Conservation (phyloP, 169 alveolate genomes). For the Plasmodium reichenowi region DNA sequence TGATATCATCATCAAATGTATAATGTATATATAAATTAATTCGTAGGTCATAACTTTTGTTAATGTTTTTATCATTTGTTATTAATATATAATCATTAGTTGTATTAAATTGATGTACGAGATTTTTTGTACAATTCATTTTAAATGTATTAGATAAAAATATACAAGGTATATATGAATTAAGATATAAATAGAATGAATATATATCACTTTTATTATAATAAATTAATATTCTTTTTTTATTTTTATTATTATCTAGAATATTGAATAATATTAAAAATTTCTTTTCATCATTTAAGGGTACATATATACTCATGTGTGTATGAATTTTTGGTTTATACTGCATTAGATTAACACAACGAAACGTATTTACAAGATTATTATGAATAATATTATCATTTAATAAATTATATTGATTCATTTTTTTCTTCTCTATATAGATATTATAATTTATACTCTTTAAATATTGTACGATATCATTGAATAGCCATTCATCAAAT, state of each 20-base stretch:
- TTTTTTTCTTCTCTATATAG: not conserved
- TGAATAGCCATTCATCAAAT: slow-evolving; percentile 43
- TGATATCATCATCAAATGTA: slow-evolving; percentile 17
- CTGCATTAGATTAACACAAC: slow-evolving; percentile 12
- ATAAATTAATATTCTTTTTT: slow-evolving; percentile 45
- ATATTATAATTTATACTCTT: slow-evolving; percentile 37
- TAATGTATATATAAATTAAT: slow-evolving; percentile 47
- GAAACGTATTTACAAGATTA: not conserved
- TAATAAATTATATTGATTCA: not conserved
- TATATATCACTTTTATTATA: slow-evolving; percentile 60
- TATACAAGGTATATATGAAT: slow-evolving; percentile 69
- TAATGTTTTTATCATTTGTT: slow-evolving; percentile 41
- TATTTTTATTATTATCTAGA: slow-evolving; percentile 25
- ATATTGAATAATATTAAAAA: slow-evolving; percentile 49
- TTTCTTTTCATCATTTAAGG: slow-evolving; percentile 69
- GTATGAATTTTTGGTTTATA: slow-evolving; percentile 22
- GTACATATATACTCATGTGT: slow-evolving; percentile 56
- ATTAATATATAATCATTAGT: slow-evolving; percentile 53
- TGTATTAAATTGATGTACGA: slow-evolving; percentile 21
- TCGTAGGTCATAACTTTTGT: slow-evolving; percentile 15
- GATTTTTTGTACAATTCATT: slow-evolving; percentile 16
- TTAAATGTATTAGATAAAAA: slow-evolving; percentile 29
- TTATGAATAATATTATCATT: not conserved
- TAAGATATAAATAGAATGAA: slow-evolving; percentile 35
- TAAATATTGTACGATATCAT: slow-evolving; percentile 38